Conservation (phyloP, 352 stramenopile genomes). For the Phytophthora podocarpi region DNA sequence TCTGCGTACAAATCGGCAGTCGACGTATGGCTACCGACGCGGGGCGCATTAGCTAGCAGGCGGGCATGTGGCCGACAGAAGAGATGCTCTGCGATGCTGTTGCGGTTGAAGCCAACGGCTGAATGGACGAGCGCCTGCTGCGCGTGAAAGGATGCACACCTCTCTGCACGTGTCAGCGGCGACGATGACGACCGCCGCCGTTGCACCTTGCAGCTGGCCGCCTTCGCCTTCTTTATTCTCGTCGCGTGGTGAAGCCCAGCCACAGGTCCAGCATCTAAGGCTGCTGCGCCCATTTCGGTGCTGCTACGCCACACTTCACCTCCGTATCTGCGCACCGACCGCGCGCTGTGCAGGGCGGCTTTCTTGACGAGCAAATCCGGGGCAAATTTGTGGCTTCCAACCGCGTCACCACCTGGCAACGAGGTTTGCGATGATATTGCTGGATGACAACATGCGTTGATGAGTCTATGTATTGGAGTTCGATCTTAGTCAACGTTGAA, state of each 20-base stretch:
- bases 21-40: constrained; percentile 22
- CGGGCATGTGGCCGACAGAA: constrained; percentile 2
- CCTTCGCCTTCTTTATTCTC: too few relatives aligned
- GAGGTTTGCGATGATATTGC: too few relatives aligned
- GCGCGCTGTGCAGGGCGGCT: neutral
- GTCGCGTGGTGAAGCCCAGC: neutral
- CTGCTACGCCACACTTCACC: neutral
- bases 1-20: constrained; percentile 12
- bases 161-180: neutral
- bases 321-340: constrained; percentile 5
- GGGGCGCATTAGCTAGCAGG: constrained; percentile 26
- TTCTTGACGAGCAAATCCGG: constrained; percentile 31
- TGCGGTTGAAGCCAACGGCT: constrained; percentile 1
- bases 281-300: constrained; percentile 3
- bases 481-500: constrained; percentile 42
- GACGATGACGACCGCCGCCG: neutral
- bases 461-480: constrained; percentile 12
- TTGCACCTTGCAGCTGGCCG: constrained; percentile 1
- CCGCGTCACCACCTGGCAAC: neutral
- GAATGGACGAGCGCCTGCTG: constrained; percentile 3
- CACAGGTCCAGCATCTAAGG: constrained; percentile 11
- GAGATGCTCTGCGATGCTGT: neutral
- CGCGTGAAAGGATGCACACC: neutral
- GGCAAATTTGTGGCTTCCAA: constrained; percentile 30
- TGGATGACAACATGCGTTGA: neutral